A percentile compares a stretch with the other conserved stretches of the same genome.
Evolutionary conservation across 1,284 basidiomycete genomes (phyloP).

Genomic region (Trametes pubescens): DNA sequence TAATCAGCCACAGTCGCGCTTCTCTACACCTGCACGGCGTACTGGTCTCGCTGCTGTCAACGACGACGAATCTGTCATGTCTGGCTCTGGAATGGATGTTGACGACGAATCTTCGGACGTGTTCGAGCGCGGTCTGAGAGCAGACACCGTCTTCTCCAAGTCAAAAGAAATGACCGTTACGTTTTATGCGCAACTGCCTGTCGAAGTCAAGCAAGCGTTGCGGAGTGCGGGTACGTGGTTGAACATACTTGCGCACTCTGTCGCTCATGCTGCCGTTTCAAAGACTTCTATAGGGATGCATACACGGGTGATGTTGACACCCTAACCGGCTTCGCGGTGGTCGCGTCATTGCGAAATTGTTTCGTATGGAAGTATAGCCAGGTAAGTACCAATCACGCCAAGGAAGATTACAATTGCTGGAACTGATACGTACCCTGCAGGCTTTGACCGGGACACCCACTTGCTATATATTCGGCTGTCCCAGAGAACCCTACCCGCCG

Average conservation of each 20-base stretch:
- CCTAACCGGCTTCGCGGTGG: slow-evolving; percentile 74
- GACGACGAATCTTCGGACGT: slow-evolving; percentile 52
- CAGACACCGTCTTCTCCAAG: slow-evolving; percentile 70
- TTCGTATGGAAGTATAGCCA: slow-evolving; percentile 86
- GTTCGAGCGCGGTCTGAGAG: slow-evolving; percentile 45
- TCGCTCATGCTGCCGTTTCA: not conserved
- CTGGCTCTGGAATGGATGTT: slow-evolving; percentile 64
- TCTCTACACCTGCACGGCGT: slow-evolving; percentile 41
- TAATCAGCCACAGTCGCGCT: slow-evolving; percentile 40
- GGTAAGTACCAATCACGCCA: slow-evolving; percentile 45
- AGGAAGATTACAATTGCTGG: not conserved
- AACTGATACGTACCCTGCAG: slow-evolving; percentile 40
- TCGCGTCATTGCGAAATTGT: slow-evolving; percentile 75
- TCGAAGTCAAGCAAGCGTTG: slow-evolving; percentile 76
- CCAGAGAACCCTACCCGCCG: slow-evolving; percentile 48
- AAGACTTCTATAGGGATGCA: slow-evolving; percentile 73
- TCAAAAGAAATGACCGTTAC: slow-evolving; percentile 75
- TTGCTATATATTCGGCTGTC: slow-evolving; percentile 84
- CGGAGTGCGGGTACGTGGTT: slow-evolving; percentile 64
- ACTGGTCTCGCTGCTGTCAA: slow-evolving; percentile 23
- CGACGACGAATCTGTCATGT: slow-evolving; percentile 51
- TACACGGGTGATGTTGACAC: slow-evolving; percentile 78
- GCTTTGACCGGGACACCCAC: slow-evolving; percentile 73
- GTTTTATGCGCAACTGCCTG: slow-evolving; percentile 74
- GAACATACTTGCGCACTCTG: not conserved